These are phyloP conservation scores for Xylariales sp. DNA, from an alignment of 2,329 filamentous ascomycete genomes.

Conservation along the genomic window DNA sequence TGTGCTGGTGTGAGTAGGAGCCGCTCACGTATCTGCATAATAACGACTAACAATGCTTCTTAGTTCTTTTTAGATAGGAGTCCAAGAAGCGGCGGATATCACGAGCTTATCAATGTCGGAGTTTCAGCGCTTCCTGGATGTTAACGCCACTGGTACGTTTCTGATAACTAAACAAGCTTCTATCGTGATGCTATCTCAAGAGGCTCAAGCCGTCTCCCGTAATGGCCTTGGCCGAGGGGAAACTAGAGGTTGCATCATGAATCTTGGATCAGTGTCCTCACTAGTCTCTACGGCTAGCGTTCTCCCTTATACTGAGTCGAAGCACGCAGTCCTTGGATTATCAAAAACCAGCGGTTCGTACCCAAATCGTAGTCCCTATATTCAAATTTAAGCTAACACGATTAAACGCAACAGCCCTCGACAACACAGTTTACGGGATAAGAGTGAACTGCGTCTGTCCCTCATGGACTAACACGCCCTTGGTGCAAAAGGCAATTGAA, in stretches of 20 bases:
- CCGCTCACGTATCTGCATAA: background rate
- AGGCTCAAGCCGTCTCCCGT: background rate
- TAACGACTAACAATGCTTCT: background rate
- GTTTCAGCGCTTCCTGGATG: conserved; percentile 28
- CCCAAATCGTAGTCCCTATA: background rate
- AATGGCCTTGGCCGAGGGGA: conserved; percentile 10
- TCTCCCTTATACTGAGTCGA: conserved; percentile 32
- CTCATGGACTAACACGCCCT: conserved; percentile 48
- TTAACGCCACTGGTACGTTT: conserved; percentile 34
- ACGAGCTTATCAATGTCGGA: conserved; percentile 15
- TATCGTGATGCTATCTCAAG: conserved; percentile 33
- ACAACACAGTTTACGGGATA: conserved; percentile 45
- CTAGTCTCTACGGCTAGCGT: conserved; percentile 9
- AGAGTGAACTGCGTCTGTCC: conserved; percentile 51
- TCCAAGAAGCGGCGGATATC: background rate
- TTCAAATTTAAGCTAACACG: background rate
- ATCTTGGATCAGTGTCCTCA: conserved; percentile 31
- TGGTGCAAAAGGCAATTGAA: conserved; percentile 42
- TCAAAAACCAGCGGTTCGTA: conserved; percentile 24
- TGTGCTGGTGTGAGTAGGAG: conserved; percentile 10
- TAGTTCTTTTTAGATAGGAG: background rate
- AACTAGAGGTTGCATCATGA: conserved; percentile 33
- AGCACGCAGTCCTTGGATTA: conserved; percentile 13
- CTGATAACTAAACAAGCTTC: conserved; percentile 23
- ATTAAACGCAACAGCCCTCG: conserved; percentile 39